These are phyloP conservation scores for Thielaviopsis populi DNA, from an alignment of 2,329 filamentous ascomycete species.

Conservation along the genomic window DNA sequence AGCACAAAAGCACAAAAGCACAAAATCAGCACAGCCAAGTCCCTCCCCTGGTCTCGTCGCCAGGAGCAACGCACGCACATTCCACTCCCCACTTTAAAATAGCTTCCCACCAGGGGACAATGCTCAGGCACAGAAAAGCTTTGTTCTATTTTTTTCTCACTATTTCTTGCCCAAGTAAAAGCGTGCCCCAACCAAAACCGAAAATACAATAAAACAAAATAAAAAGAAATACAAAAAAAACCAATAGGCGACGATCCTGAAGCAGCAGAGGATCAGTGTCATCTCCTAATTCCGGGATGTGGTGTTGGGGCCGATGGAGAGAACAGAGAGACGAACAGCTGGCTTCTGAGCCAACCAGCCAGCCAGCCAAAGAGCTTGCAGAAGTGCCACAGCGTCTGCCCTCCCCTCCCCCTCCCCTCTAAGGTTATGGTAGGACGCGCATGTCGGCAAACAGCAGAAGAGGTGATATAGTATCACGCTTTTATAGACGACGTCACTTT, in stretches of 20 bases:
- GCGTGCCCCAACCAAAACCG: not conserved
- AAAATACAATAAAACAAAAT: too few species aligned
- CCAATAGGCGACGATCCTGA: not conserved
- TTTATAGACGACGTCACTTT: constrained; percentile 1
- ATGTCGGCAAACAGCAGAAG: not conserved
- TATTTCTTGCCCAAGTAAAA: not conserved
- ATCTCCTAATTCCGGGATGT: not conserved
- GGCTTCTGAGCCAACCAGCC: too few species aligned
- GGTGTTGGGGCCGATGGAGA: not conserved
- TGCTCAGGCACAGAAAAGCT: not conserved
- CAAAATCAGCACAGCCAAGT: too few species aligned
- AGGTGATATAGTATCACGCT: not conserved
- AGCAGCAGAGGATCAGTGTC: not conserved
- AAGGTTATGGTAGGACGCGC: not conserved
- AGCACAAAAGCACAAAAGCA: too few species aligned
- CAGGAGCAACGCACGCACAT: not conserved
- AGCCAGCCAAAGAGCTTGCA: not conserved
- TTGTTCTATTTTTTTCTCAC: not conserved
- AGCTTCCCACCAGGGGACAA: not conserved
- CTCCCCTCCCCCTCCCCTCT: not conserved
- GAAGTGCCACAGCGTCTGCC: not conserved
- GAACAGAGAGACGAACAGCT: too few species aligned
- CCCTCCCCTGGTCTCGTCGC: not conserved
- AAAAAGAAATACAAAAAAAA: too few species aligned
- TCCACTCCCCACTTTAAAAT: not conserved